These are phyloP conservation scores for Aspergillus asperescens DNA, from an alignment of 495 filamentous ascomycete genomes.

Conservation along the genomic window DNA sequence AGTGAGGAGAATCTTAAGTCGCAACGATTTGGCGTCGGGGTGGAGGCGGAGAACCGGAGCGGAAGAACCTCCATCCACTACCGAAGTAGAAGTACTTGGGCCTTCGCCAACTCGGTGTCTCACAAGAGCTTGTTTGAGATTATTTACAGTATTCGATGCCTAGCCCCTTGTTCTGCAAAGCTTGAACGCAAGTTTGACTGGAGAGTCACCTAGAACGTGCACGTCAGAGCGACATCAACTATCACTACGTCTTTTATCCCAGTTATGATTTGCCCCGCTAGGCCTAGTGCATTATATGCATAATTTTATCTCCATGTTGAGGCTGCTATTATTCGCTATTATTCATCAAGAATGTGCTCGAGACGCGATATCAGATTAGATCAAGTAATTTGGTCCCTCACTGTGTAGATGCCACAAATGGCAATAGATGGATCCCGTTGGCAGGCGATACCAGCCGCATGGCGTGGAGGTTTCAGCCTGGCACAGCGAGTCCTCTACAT, in stretches of 20 bases:
- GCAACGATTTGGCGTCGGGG: constrained; percentile 11
- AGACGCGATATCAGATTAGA: constrained; percentile 48
- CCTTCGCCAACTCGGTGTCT: no score
- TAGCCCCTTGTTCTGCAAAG: neutral
- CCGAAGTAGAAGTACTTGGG: neutral
- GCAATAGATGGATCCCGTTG: constrained; percentile 10
- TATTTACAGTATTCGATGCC: neutral
- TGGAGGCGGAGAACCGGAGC: constrained; percentile 18
- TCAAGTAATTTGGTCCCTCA: constrained; percentile 51
- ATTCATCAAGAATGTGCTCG: neutral
- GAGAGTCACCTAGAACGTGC: neutral
- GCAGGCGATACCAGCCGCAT: constrained; percentile 36
- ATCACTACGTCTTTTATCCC: no score
- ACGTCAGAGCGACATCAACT: neutral
- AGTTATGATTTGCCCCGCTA: neutral
- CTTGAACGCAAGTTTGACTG: neutral
- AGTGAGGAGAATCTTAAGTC: constrained; percentile 11
- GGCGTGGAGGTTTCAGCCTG: constrained; percentile 18
- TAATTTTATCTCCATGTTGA: no score
- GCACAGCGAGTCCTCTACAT: constrained; percentile 12
- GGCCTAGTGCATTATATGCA: neutral
- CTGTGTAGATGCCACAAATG: constrained; percentile 15
- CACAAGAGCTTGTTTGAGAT: neutral
- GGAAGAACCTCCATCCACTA: constrained; percentile 15
- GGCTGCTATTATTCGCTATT: no score